A percentile compares a stretch with the other conserved stretches of the same genome.
Evolutionary conservation across 1,139 yeast genomes (phyloP).

Genomic region (Pichia terricola): DNA sequence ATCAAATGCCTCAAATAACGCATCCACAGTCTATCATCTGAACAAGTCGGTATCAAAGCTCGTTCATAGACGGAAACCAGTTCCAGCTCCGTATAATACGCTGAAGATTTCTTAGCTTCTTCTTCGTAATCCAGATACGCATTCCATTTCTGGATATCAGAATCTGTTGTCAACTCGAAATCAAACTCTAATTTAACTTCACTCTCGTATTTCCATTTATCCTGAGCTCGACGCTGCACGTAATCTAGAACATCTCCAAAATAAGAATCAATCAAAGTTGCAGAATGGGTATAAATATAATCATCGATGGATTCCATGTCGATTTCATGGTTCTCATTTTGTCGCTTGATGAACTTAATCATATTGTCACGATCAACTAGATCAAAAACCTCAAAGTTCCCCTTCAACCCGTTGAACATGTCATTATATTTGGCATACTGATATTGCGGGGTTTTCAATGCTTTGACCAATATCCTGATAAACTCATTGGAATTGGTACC

Average conservation of each 20-base stretch:
- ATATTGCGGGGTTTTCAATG: constrained; percentile 50
- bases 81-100: constrained; percentile 18
- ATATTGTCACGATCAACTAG: constrained; percentile 23
- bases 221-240: constrained; percentile 44
- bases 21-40: constrained; percentile 44
- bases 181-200: constrained; percentile 38
- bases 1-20: constrained; percentile 40
- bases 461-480: constrained; percentile 31
- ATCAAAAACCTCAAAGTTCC: constrained; percentile 28
- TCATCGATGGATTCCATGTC: constrained; percentile 11
- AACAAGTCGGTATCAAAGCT: constrained; percentile 49
- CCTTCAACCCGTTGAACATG: constrained; percentile 36
- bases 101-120: constrained; percentile 39
- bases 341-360: constrained; percentile 12
- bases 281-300: constrained; percentile 21
- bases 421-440: constrained; percentile 60
- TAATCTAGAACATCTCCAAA: constrained; percentile 32
- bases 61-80: constrained; percentile 45
- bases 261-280: constrained; percentile 33
- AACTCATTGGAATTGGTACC: constrained; percentile 26
- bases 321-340: constrained; percentile 4
- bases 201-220: constrained; percentile 56
- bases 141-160: constrained; percentile 41
- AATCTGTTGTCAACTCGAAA: constrained; percentile 27
- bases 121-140: constrained; percentile 41